phyloP scores from a whole-genome alignment of 768 basidiomycete genomes.

The Hygrophorus russula region DNA sequence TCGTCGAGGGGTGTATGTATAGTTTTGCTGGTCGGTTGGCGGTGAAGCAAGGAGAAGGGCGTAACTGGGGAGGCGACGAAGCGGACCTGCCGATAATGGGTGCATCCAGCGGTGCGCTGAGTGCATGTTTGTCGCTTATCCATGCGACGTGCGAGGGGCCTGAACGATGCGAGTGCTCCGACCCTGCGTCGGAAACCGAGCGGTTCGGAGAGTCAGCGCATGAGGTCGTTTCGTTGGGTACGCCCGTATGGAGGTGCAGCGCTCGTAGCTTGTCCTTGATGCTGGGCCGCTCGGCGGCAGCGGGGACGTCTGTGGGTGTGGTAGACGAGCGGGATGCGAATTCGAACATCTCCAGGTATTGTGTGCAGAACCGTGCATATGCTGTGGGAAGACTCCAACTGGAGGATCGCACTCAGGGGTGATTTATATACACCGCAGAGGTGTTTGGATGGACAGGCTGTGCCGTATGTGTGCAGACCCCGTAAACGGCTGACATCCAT shows the following conservation, averaged over 20 bases:
- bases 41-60: slow-evolving; percentile 5
- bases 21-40: neutral
- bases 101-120: neutral
- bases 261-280: neutral
- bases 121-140: neutral
- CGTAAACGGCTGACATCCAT: slow-evolving; percentile 6
- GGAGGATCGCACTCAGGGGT: neutral
- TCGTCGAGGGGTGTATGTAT: slow-evolving; percentile 2
- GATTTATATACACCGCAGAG: neutral
- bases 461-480: neutral
- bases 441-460: neutral
- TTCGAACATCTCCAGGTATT: neutral
- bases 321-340: neutral
- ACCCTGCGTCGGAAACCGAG: neutral
- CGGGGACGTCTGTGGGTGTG: neutral
- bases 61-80: slow-evolving; percentile 17
- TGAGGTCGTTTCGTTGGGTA: neutral
- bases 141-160: neutral
- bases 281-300: neutral
- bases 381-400: neutral
- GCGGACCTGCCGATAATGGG: slow-evolving; percentile 15
- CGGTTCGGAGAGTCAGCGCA: neutral
- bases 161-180: neutral
- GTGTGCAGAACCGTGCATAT: neutral
- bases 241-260: neutral